A percentile compares a stretch with the other conserved stretches of the same genome.
Conservation (phyloP, 192 early-diverging fungal genomes). For the Funneliformis mosseae region DNA sequence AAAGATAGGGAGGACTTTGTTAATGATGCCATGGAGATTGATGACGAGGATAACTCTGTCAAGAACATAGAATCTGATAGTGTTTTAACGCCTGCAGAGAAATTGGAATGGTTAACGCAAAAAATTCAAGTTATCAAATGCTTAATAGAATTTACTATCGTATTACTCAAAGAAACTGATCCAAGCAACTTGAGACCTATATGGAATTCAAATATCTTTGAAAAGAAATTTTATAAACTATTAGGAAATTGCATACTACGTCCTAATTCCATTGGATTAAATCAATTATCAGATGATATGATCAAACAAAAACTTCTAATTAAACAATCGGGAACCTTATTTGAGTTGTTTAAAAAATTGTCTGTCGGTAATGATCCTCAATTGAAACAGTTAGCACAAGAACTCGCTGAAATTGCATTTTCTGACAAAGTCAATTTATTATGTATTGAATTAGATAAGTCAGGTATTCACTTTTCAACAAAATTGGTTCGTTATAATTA, state of each 20-base stretch:
- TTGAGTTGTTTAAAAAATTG: conserved; percentile 30
- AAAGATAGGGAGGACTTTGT: conserved; percentile 4
- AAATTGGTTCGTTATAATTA: too few relatives aligned
- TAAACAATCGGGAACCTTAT: conserved; percentile 33
- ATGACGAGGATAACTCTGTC: conserved; percentile 29
- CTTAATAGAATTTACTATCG: not conserved
- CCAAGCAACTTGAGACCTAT: conserved; percentile 20
- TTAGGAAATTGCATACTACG: conserved; percentile 52
- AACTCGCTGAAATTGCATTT: conserved; percentile 4
- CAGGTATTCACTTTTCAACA: not conserved
- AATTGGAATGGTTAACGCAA: not conserved
- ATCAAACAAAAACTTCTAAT: conserved; percentile 27
- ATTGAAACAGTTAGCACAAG: not conserved
- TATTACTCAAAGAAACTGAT: not conserved
- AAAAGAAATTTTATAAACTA: conserved; percentile 43
- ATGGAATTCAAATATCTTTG: conserved; percentile 35
- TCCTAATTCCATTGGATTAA: conserved; percentile 45
- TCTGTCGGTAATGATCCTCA: not conserved
- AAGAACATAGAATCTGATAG: not conserved
- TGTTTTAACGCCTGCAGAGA: conserved; percentile 22
- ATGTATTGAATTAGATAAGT: conserved; percentile 7
- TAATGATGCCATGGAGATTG: not conserved
- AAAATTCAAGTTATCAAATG: not conserved
- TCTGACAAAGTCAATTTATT: conserved; percentile 4
- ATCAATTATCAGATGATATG: conserved; percentile 36